Evolutionary conservation across 306 rosid genomes (phyloP).

Genomic region (Morella rubra): DNA sequence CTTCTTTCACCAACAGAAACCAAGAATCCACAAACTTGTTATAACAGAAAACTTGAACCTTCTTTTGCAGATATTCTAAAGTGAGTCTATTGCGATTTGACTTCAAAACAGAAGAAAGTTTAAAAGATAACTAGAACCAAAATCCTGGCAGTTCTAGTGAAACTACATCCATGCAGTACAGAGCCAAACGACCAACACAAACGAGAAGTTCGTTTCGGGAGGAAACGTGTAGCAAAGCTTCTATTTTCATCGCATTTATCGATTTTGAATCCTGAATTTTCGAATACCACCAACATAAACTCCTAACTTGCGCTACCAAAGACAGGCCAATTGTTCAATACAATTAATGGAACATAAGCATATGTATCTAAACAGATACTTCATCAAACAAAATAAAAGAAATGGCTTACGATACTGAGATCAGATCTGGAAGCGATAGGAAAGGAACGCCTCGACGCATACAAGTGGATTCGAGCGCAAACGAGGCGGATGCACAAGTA

Average conservation of each 20-base stretch:
- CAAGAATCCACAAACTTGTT: too few species aligned
- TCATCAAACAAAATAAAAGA: neutral
- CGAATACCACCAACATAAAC: neutral
- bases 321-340: neutral
- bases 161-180: neutral
- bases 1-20: neutral
- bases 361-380: neutral
- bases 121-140: neutral
- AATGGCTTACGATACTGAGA: constrained; percentile 55
- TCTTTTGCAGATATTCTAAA: too few species aligned
- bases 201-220: neutral
- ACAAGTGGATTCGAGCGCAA: constrained; percentile 85
- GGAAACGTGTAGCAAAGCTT: neutral
- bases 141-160: neutral
- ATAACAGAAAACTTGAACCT: too few species aligned
- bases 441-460: constrained; percentile 76
- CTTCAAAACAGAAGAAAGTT: neutral
- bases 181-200: neutral
- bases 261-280: neutral
- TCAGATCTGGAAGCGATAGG: constrained; percentile 77
- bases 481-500: constrained; percentile 84
- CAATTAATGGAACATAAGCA: neutral
- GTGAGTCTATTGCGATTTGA: neutral
- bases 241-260: neutral
- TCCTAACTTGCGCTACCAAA: neutral